Evolutionary conservation across 2,329 filamentous ascomycete species (phyloP).

Genomic region (Aspergillus hiratsukae): DNA sequence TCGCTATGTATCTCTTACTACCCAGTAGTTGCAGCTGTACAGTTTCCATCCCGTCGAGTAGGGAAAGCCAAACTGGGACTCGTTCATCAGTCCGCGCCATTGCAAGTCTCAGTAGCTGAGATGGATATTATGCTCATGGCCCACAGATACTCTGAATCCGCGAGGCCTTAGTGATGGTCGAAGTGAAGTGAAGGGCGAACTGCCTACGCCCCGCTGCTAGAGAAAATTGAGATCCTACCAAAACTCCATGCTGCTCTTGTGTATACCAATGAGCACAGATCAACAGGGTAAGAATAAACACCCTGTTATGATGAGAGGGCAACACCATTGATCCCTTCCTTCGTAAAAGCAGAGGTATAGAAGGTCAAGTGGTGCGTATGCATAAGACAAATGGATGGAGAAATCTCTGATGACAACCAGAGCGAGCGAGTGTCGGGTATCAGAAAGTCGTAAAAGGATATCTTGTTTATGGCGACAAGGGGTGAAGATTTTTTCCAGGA

Average conservation of each 20-base stretch:
- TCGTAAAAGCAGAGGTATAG: constrained; percentile 5
- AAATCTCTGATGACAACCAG: constrained; percentile 3
- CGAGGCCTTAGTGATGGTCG: neutral
- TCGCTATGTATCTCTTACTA: neutral
- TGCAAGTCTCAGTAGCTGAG: neutral
- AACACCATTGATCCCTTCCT: constrained; percentile 5
- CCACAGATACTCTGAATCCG: neutral
- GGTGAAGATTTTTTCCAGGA: constrained; percentile 2
- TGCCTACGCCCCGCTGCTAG: constrained; percentile 13
- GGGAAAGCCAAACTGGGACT: neutral
- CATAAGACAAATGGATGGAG: constrained; percentile 3
- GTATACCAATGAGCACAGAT: constrained; percentile 19
- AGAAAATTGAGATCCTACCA: constrained; percentile 6
- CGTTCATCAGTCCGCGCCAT: neutral
- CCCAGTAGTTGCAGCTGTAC: neutral
- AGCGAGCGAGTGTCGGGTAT: constrained; percentile 7
- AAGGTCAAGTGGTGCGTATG: constrained; percentile 10
- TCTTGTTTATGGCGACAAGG: neutral
- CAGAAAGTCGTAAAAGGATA: constrained; percentile 1
- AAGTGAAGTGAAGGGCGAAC: constrained; percentile 10
- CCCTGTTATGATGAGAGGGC: constrained; percentile 4
- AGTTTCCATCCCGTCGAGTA: neutral
- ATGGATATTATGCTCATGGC: neutral
- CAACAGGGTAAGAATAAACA: constrained; percentile 8
- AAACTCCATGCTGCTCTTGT: constrained; percentile 12